These are phyloP conservation scores for Aureobasidium zeae DNA, from an alignment of 2,329 filamentous ascomycete species.

Conservation along the genomic window DNA sequence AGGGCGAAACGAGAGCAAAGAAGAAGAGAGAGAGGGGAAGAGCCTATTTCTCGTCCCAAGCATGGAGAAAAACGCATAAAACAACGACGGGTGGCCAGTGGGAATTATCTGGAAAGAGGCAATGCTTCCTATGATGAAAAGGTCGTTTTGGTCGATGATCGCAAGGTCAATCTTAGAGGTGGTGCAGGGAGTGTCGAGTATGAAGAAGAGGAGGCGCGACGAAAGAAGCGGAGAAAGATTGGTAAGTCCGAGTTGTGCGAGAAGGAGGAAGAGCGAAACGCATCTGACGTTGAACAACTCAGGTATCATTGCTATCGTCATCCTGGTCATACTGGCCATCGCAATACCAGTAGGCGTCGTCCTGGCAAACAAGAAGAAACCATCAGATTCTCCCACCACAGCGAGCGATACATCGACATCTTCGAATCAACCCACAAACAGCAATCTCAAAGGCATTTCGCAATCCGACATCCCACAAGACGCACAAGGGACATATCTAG, in stretches of 20 bases:
- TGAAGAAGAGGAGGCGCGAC: slow-evolving; percentile 31
- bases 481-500: slow-evolving; percentile 67
- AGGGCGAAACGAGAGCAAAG: slow-evolving; percentile 30
- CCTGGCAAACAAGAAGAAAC: slow-evolving; percentile 34
- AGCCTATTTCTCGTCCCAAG: slow-evolving; percentile 15
- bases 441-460: slow-evolving; percentile 37
- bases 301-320: slow-evolving; percentile 27
- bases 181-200: slow-evolving; percentile 27
- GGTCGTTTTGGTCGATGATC: slow-evolving; percentile 31
- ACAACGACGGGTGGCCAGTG: slow-evolving; percentile 36
- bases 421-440: slow-evolving; percentile 32
- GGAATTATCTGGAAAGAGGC: slow-evolving; percentile 35
- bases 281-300: slow-evolving; percentile 17
- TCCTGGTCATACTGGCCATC: slow-evolving; percentile 37
- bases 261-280: not conserved
- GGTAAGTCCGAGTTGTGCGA: slow-evolving; percentile 40
- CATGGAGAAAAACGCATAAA: slow-evolving; percentile 19
- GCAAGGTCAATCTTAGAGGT: slow-evolving; percentile 35
- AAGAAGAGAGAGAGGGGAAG: slow-evolving; percentile 34
- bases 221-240: slow-evolving; percentile 48
- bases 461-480: slow-evolving; percentile 40
- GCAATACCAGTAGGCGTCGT: slow-evolving; percentile 40
- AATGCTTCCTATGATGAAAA: slow-evolving; percentile 32
- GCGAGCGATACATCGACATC: slow-evolving; percentile 18
- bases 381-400: slow-evolving; percentile 18